Evolutionary conservation across 495 filamentous ascomycete species (phyloP).

Genomic region (Neurospora cerealis): DNA sequence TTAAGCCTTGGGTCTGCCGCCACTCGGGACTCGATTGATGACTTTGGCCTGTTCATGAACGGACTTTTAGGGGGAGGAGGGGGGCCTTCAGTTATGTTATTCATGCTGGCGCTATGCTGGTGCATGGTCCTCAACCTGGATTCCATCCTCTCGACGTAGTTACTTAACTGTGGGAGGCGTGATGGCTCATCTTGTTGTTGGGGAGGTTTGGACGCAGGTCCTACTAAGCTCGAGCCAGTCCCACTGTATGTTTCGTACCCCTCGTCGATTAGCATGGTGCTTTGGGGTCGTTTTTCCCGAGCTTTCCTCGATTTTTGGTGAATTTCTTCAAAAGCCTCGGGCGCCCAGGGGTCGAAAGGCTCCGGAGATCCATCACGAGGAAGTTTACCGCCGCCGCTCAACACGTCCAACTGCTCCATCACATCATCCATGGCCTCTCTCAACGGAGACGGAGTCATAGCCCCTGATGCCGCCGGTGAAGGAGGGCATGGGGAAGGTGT

Average conservation of each 20-base stretch:
- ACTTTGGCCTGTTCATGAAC: conserved; percentile 38
- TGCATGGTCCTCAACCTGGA: conserved; percentile 64
- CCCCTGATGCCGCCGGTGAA: conserved; percentile 48
- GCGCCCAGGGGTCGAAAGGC: conserved; percentile 76
- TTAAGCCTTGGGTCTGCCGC: conserved; percentile 27
- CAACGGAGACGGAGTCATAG: conserved; percentile 82
- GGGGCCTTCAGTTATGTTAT: conserved; percentile 41
- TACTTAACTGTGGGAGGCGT: conserved; percentile 55
- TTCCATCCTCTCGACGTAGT: conserved; percentile 87
- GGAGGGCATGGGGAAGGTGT: conserved; percentile 46
- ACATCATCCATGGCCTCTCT: conserved; percentile 96
- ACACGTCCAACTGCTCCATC: conserved; percentile 88
- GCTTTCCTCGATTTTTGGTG: conserved; percentile 31
- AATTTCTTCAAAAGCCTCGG: conserved; percentile 69
- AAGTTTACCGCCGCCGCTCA: conserved; percentile 52
- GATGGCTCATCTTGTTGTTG: conserved; percentile 39
- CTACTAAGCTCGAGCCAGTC: conserved; percentile 33
- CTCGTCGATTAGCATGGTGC: conserved; percentile 51
- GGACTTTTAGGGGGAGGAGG: conserved; percentile 55
- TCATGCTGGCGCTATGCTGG: conserved; percentile 40
- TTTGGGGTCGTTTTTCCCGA: conserved; percentile 47
- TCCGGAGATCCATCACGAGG: conserved; percentile 36
- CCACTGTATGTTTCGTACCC: conserved; percentile 43
- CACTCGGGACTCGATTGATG: conserved; percentile 32
- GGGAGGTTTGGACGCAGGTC: conserved; percentile 25